Evolutionary conservation across 75 land plant genomes (phyloP).

Genomic region (Azolla pinnata): DNA sequence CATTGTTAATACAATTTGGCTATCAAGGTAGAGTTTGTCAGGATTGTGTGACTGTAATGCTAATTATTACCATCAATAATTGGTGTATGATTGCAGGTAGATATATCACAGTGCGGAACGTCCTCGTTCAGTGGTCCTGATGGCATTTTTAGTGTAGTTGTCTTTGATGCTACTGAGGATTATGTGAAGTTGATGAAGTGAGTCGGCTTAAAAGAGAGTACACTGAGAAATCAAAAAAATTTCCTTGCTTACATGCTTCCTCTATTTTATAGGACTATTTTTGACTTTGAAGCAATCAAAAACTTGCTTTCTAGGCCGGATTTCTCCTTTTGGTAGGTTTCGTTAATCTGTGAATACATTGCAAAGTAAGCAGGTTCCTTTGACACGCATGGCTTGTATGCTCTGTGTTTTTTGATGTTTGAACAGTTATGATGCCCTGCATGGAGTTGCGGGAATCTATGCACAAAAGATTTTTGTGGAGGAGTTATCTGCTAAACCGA

Average conservation of each 20-base stretch:
- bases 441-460: slow-evolving; percentile 98
- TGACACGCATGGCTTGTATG: too few relatives aligned
- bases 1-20: too few relatives aligned
- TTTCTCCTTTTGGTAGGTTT: slow-evolving; percentile 79
- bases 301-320: slow-evolving; percentile 78
- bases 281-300: slow-evolving; percentile 77
- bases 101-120: slow-evolving; percentile 49
- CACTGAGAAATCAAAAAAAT: background rate
- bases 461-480: slow-evolving; percentile 87
- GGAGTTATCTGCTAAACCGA: slow-evolving; percentile 85
- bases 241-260: background rate
- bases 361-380: too few relatives aligned
- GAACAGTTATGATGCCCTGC: slow-evolving; percentile 86
- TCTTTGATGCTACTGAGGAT: slow-evolving; percentile 83
- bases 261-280: slow-evolving; percentile 58
- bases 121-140: slow-evolving; percentile 66
- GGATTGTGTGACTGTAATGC: too few relatives aligned
- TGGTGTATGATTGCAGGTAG: slow-evolving; percentile 80
- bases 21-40: background rate
- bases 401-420: slow-evolving; percentile 7
- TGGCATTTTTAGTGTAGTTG: slow-evolving; percentile 86
- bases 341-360: too few relatives aligned
- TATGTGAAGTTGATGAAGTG: slow-evolving; percentile 99
- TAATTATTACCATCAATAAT: too few relatives aligned
- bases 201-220: slow-evolving; percentile 8